Percentiles rank a stretch among this genome's conserved stretches.
Conservation (phyloP, 1,139 yeast genomes). For the Trichomonascaceae sp. region DNA sequence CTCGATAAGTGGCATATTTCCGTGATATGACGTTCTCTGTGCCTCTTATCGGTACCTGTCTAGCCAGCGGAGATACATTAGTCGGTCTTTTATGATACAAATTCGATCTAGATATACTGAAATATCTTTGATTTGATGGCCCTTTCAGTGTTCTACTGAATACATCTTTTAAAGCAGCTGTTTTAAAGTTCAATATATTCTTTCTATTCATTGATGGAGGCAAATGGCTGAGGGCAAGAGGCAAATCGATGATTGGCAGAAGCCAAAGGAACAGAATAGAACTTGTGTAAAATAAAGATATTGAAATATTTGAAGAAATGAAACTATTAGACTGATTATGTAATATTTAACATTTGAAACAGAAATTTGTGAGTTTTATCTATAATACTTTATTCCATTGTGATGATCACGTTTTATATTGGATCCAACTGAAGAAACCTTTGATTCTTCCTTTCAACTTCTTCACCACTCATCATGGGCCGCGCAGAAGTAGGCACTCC, state of each 20-base stretch:
- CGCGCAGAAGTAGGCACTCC: constrained; percentile 76
- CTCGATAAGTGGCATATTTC: constrained; percentile 6
- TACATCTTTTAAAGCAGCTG: not conserved
- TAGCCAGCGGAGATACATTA: not conserved
- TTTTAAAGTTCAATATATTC: not conserved
- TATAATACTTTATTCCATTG: not conserved
- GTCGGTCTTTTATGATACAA: not conserved
- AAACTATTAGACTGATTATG: no score
- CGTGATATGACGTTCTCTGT: not conserved
- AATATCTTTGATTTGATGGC: not conserved
- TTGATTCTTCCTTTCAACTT: not conserved
- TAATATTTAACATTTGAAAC: no score
- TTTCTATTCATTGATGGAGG: not conserved
- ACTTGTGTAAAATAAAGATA: not conserved
- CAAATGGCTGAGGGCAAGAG: not conserved
- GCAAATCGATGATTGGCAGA: not conserved
- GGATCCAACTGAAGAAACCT: not conserved
- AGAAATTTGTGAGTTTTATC: not conserved
- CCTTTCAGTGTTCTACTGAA: not conserved
- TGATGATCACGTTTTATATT: not conserved
- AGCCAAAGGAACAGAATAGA: not conserved
- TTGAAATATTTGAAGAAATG: no score
- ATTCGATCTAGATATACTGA: not conserved
- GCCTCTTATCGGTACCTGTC: not conserved
- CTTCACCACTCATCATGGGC: constrained; percentile 36